Evolutionary conservation across 2,329 filamentous ascomycete species (phyloP).

Genomic region (Exophiala bonariae): DNA sequence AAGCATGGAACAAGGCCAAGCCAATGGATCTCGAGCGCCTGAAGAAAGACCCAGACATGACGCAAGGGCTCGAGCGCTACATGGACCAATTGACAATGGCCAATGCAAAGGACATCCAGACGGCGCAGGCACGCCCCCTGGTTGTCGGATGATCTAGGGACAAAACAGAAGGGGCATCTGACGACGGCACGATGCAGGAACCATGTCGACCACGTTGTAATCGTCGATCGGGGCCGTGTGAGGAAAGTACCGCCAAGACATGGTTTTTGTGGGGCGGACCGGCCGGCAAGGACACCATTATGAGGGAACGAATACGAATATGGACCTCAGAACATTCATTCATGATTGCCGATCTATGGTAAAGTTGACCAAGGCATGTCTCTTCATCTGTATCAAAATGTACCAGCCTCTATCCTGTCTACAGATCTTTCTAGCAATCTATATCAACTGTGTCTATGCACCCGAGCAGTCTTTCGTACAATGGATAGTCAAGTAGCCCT

Average conservation of each 20-base stretch:
- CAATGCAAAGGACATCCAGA: constrained; percentile 11
- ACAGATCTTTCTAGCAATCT: neutral
- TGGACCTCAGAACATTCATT: neutral
- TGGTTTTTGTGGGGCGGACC: neutral
- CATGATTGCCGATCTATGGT: neutral
- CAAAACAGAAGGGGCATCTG: neutral
- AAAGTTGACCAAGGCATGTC: neutral
- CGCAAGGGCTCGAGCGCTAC: constrained; percentile 3
- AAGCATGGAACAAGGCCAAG: constrained; percentile 1
- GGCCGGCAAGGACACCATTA: neutral
- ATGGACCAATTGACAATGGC: constrained; percentile 24
- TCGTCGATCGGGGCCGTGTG: neutral
- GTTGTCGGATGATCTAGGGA: constrained; percentile 9
- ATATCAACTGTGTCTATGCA: neutral
- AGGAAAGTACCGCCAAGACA: neutral
- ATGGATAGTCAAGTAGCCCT: neutral
- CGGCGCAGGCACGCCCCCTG: constrained; percentile 5
- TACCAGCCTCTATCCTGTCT: neutral
- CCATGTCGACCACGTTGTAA: neutral
- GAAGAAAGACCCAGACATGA: constrained; percentile 4
- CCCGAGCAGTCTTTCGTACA: neutral
- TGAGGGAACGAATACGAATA: neutral
- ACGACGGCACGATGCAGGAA: constrained; percentile 1
- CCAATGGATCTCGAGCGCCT: neutral
- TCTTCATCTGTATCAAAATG: neutral